Percentiles rank a stretch among this genome's conserved stretches.
Conservation (phyloP, 2,329 filamentous ascomycete species). For the Diaporthe australafricana region DNA sequence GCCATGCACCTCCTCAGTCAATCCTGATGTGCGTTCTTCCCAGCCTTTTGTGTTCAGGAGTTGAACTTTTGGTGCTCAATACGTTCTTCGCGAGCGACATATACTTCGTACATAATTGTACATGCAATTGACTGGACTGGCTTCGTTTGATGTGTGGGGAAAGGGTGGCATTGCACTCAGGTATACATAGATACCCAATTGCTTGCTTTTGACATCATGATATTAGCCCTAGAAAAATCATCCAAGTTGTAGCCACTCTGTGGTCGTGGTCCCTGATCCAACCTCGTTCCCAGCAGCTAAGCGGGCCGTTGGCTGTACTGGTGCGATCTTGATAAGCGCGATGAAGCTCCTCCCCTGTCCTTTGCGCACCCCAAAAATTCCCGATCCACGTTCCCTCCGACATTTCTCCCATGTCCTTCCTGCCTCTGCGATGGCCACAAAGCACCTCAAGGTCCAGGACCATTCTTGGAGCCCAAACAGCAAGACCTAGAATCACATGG, state of each 20-base stretch:
- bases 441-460: background rate
- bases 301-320: too few species aligned
- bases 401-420: background rate
- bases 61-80: background rate
- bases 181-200: conserved; percentile 21
- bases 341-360: too few species aligned
- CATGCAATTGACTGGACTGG: background rate
- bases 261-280: background rate
- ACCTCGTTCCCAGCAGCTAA: background rate
- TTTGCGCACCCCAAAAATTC: background rate
- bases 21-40: background rate
- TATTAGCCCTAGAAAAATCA: background rate
- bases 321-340: too few species aligned
- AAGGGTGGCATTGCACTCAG: background rate
- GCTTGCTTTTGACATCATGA: background rate
- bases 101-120: background rate
- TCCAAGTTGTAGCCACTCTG: background rate
- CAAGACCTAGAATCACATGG: conserved; percentile 7
- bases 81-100: background rate
- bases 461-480: background rate
- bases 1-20: conserved; percentile 66
- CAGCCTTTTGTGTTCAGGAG: background rate
- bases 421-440: background rate
- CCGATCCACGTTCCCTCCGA: background rate
- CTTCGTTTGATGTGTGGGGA: background rate